These are phyloP conservation scores for Annona cherimola DNA, from an alignment of 164 flowering plant genomes.

Conservation along the genomic window DNA sequence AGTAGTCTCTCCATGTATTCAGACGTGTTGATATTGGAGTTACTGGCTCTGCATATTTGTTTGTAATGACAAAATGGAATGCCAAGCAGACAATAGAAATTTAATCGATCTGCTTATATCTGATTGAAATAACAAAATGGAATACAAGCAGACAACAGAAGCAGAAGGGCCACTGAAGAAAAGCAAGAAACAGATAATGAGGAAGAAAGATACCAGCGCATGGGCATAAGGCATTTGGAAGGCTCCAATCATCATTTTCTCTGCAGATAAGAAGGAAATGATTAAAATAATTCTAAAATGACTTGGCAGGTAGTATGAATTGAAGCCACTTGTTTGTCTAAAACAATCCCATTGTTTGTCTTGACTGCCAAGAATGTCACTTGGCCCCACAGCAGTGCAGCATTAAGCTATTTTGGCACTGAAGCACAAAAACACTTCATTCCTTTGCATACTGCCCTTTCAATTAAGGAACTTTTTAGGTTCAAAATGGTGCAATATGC, in stretches of 20 bases:
- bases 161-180: not conserved
- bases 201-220: conserved; percentile 48
- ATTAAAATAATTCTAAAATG: not conserved
- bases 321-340: no score
- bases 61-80: not conserved
- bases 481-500: not conserved
- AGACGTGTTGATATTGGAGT: conserved; percentile 35
- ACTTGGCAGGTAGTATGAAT: no score
- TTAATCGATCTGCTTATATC: not conserved
- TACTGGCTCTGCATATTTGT: conserved; percentile 47
- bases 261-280: conserved; percentile 25
- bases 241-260: conserved; percentile 52
- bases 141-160: not conserved
- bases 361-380: no score
- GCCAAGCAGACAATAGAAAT: not conserved
- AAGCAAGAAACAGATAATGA: not conserved
- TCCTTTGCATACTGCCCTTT: no score
- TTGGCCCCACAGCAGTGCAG: no score
- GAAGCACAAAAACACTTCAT: no score
- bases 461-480: no score
- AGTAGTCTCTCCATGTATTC: conserved; percentile 70
- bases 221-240: conserved; percentile 55
- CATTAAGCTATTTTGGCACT: no score
- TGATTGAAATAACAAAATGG: not conserved
- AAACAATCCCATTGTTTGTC: no score